Evolutionary conservation across 2,329 filamentous ascomycete species (phyloP), one percentile per base, ranked within the genome.

Genomic region (Aspergillus fumigatiaffinis): DNA sequence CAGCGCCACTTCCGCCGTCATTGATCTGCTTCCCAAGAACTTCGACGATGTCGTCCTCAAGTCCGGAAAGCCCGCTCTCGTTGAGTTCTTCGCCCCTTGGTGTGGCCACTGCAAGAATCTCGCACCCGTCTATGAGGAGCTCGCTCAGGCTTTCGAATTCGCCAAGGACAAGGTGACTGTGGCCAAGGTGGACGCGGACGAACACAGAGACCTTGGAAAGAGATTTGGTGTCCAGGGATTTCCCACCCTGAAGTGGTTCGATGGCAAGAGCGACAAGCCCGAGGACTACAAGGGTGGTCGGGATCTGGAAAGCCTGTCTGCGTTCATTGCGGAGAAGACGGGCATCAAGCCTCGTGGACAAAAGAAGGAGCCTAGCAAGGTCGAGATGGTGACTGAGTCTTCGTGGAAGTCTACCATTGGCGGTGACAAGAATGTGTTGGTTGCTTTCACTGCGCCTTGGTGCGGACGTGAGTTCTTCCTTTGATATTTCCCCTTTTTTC

Each of bases 51-150:
- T 96, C 55, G 91, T 96, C 63, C 83, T 96, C 59, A 86, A 95
- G 74, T 93, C 90, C 49, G 92, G 92, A 76, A 97, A 96, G 81
- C 93, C 94, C 47, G 92, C 94, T 0, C 87, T 99, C 26, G 92
- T 97, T 68, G 92, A 97, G 76, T 99, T 99, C 84, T 97, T 96
- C 73, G 94, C 94, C 35, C 92, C 93, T 25, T 99, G 94, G 94
- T 99, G 94, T 72, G 95, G 94, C 32, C 94, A 99, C 83, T 99
- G 94, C 91, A 97, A 97, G 85, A 96, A 81, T 71, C 89, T 99
- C 35, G 94, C 94, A 17, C 95, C 94, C 51, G 81, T 95, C 58
- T 99, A 95, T 77, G 94, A 99, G 75, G 90, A 99, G 73, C 86
- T 99, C 47, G 94, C 86, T 50, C 75, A 81, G 51, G 79, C 82